Evolutionary conservation across 768 basidiomycete genomes (phyloP).

Genomic region (Boletellus sp.): DNA sequence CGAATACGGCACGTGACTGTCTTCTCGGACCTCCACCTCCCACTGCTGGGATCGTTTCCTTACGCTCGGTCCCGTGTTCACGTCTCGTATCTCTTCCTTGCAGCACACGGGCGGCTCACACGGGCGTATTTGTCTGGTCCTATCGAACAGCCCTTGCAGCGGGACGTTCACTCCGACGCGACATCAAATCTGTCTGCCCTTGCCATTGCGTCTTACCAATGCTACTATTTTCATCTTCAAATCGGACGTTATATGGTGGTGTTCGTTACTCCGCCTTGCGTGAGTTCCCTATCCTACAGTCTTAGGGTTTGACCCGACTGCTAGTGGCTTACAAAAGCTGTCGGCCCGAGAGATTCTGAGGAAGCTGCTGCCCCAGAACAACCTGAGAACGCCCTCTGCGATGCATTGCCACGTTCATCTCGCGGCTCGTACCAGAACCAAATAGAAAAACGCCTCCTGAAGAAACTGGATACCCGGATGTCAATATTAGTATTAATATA

Average conservation of each 20-base stretch:
- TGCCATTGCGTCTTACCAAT: too few species aligned
- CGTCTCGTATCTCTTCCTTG: too few species aligned
- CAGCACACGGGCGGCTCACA: too few species aligned
- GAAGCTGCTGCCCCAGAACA: background rate
- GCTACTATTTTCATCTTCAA: too few species aligned
- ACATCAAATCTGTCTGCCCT: too few species aligned
- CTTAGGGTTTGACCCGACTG: background rate
- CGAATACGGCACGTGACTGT: too few species aligned
- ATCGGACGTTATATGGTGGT: constrained; percentile 6
- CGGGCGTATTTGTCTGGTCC: too few species aligned
- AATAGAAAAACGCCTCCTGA: constrained; percentile 42
- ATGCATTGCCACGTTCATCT: background rate
- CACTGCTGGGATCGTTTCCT: too few species aligned
- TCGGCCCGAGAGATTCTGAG: constrained; percentile 8
- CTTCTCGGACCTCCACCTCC: too few species aligned
- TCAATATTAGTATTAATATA: constrained; percentile 35
- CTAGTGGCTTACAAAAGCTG: background rate
- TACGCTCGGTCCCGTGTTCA: too few species aligned
- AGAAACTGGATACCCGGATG: constrained; percentile 34
- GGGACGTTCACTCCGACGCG: too few species aligned
- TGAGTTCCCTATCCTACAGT: constrained; percentile 6
- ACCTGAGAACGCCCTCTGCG: background rate
- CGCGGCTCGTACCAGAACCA: constrained; percentile 24
- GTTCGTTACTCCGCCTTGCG: constrained; percentile 14
- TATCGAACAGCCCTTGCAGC: too few species aligned